Evolutionary conservation across 2,329 filamentous ascomycete species (phyloP).

Genomic region (Hypoxylon sp.): DNA sequence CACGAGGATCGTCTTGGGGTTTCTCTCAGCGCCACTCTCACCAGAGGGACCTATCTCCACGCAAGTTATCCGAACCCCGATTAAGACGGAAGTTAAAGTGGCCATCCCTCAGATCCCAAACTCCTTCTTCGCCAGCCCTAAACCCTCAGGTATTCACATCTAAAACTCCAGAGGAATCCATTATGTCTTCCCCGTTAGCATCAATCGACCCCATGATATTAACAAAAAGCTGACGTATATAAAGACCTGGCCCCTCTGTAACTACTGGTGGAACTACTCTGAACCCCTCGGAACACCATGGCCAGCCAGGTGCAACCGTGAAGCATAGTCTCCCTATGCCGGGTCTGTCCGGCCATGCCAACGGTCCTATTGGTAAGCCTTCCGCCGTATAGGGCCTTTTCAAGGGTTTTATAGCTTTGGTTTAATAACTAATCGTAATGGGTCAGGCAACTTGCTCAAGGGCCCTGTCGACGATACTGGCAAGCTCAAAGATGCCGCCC

Average conservation of each 20-base stretch:
- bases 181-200: conserved; percentile 51
- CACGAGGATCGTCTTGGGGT: conserved; percentile 46
- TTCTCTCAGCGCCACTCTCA: conserved; percentile 30
- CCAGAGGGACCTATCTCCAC: conserved; percentile 1
- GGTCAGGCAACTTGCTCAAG: conserved; percentile 68
- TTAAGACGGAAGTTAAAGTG: conserved; percentile 48
- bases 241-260: conserved; percentile 46
- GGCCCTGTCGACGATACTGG: conserved; percentile 70
- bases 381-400: neutral
- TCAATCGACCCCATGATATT: neutral
- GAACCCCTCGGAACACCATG: conserved; percentile 32
- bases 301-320: conserved; percentile 17
- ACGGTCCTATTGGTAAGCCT: conserved; percentile 50
- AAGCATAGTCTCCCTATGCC: conserved; percentile 50
- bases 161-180: conserved; percentile 21
- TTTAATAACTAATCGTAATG: conserved; percentile 11
- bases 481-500: conserved; percentile 69
- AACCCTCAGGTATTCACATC: conserved; percentile 5
- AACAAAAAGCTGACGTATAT: conserved; percentile 13
- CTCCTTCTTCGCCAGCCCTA: neutral
- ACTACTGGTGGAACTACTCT: conserved; percentile 40
- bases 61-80: conserved; percentile 19
- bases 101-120: conserved; percentile 44
- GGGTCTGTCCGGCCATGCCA: conserved; percentile 51
- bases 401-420: too few relatives aligned